Base-by-base conservation (phyloP, 805 yeast species). In the Lipomyces oligophaga region DNA sequence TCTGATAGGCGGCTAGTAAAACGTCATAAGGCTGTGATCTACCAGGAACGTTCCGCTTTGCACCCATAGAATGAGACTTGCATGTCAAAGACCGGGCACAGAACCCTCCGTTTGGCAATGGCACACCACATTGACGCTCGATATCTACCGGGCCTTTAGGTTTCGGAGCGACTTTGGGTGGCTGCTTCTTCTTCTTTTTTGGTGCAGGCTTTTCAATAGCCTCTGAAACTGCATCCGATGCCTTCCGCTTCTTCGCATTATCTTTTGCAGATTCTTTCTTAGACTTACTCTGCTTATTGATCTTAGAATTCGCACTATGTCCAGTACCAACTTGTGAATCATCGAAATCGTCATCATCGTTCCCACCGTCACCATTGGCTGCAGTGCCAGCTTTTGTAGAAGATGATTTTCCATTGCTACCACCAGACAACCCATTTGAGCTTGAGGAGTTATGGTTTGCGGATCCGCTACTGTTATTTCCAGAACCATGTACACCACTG, bases 61-160 rank as follows among this genome's bases (percentile, higher is more conserved):
- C 96, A 27, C 97, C 97, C 96, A 93, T 89, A 1, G 97, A 86
- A 67, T 93, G 98, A 0, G 97, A 88, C 63, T 93, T 93, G 74
- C 98, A 93, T 0, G 98, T 93, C 50, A 93, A 72, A 0, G 97
- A 88, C 41, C 98, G 75, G 3, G 97, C 97, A 72, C 98, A 93
- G 58, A 80, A 83, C 0, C 94, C 95, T n/a, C 97, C 97, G 55
- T 83, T 84, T 0, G 96, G 88, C 50, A 93, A 69, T 5, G 86
- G 84, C 10, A 93, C 97, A 65, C 98, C 98, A 73, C 98, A 93
- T 67, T 93, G 97, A 56, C 78, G 79, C 61, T 88, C 95, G 38
- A 88, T 94, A 64, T 88, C 95, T 20, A 88, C 88, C 3, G 95
- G 89, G 26, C 60, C 61, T 38, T 60, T 60, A 8, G 65, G 61